Percentiles rank a stretch among this genome's conserved stretches.
Conservation (phyloP, 768 basidiomycete genomes). For the Phylloporus sp. region DNA sequence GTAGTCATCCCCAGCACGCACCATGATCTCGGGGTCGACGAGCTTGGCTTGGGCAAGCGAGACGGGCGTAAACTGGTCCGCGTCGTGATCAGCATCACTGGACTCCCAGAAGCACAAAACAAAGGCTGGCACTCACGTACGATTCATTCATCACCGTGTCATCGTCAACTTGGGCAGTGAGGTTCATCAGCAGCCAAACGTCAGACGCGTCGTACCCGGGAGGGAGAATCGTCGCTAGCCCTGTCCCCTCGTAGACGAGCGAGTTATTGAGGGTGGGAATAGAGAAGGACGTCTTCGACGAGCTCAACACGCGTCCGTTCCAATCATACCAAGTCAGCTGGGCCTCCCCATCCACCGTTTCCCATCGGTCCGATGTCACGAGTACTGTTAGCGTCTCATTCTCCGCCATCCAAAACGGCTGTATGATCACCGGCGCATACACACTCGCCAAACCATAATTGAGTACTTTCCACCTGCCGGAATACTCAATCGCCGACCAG, state of each 20-base stretch:
- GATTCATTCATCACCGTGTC: constrained; percentile 46
- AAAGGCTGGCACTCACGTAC: constrained; percentile 36
- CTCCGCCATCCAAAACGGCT: constrained; percentile 51
- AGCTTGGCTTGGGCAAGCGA: constrained; percentile 44
- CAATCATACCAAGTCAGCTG: constrained; percentile 58
- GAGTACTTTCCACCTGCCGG: constrained; percentile 56
- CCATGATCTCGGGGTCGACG: constrained; percentile 44
- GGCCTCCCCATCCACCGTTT: constrained; percentile 40
- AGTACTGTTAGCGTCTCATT: constrained; percentile 45
- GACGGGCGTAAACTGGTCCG: constrained; percentile 45
- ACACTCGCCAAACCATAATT: constrained; percentile 45
- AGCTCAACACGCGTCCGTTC: constrained; percentile 38
- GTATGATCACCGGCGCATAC: constrained; percentile 45
- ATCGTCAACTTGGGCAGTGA: constrained; percentile 41
- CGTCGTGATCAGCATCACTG: background rate
- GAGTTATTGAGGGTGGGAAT: constrained; percentile 50
- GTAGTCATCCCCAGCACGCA: constrained; percentile 31
- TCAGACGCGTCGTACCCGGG: constrained; percentile 35
- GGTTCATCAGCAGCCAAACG: constrained; percentile 48
- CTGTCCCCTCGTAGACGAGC: constrained; percentile 36
- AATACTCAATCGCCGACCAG: constrained; percentile 54
- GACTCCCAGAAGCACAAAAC: background rate
- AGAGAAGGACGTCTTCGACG: constrained; percentile 36
- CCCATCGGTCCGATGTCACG: constrained; percentile 50
- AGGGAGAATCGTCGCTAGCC: constrained; percentile 44